These are phyloP conservation scores for Mytilinidion resinicola DNA, from an alignment of 495 filamentous ascomycete genomes.

Conservation along the genomic window DNA sequence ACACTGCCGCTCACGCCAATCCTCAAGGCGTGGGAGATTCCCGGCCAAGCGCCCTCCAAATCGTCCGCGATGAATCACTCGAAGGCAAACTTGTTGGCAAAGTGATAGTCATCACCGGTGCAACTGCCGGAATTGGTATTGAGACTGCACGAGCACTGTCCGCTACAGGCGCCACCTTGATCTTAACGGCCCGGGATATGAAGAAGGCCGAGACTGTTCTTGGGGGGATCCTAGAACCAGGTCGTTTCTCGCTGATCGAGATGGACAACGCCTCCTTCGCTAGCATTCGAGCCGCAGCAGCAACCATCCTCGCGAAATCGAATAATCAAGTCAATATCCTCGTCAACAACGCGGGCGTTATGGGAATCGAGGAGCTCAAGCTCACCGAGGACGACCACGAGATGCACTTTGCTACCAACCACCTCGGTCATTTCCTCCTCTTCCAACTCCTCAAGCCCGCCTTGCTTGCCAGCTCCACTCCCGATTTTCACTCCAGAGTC, in stretches of 20 bases:
- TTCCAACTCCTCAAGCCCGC: slow-evolving; percentile 44
- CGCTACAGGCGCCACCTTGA: slow-evolving; percentile 46
- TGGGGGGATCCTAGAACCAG: slow-evolving; percentile 7
- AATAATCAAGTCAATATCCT: slow-evolving; percentile 29
- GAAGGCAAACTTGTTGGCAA: slow-evolving; percentile 41
- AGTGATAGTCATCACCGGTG: slow-evolving; percentile 48
- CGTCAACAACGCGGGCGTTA: slow-evolving; percentile 37
- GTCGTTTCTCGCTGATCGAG: slow-evolving; percentile 33
- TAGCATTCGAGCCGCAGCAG: slow-evolving; percentile 22
- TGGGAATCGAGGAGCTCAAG: slow-evolving; percentile 39
- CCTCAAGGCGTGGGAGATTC: slow-evolving; percentile 47
- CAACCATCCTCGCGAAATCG: slow-evolving; percentile 16
- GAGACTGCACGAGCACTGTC: slow-evolving; percentile 45
- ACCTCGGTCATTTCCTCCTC: slow-evolving; percentile 50
- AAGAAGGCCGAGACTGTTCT: slow-evolving; percentile 26
- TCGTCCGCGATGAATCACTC: slow-evolving; percentile 47
- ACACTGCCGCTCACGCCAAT: slow-evolving; percentile 40
- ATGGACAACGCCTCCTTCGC: slow-evolving; percentile 30
- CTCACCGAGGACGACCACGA: slow-evolving; percentile 44
- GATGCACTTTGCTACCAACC: slow-evolving; percentile 44
- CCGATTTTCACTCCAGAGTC: slow-evolving; percentile 40
- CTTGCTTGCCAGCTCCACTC: slow-evolving; percentile 38
- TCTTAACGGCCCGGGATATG: slow-evolving; percentile 39
- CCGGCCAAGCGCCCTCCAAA: slow-evolving; percentile 50
- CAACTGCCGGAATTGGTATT: slow-evolving; percentile 49